phyloP scores from a whole-genome alignment of 805 yeast species.

The Lipomyces japonicus region DNA sequence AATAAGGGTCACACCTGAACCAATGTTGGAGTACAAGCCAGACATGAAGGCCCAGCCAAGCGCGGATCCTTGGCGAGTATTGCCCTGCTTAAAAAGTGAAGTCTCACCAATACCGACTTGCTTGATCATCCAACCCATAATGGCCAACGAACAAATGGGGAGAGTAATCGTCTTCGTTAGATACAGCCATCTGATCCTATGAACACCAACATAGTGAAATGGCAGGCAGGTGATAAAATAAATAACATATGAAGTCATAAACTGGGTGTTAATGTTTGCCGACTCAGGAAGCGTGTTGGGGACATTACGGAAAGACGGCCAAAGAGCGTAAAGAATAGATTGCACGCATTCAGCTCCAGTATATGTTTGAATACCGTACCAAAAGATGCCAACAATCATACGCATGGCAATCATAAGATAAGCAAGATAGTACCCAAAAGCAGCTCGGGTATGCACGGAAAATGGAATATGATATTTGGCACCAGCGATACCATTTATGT shows the following conservation, averaged over 20 bases:
- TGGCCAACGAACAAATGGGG: conserved; percentile 8
- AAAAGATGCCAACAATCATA: conserved; percentile 48
- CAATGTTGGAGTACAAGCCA: conserved; percentile 13
- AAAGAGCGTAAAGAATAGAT: conserved; percentile 40
- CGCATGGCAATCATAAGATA: conserved; percentile 43
- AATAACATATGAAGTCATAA: conserved; percentile 6
- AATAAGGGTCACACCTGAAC: conserved; percentile 10
- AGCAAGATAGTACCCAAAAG: conserved; percentile 48
- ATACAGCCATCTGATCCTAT: conserved; percentile 4
- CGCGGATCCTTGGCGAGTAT: conserved; percentile 17
- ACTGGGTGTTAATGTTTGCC: conserved; percentile 33
- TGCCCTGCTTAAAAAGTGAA: conserved; percentile 12
- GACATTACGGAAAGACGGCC: conserved; percentile 40
- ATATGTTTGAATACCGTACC: conserved; percentile 48
- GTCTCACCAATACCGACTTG: conserved; percentile 12
- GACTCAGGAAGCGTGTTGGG: conserved; percentile 42
- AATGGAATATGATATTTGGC: conserved; percentile 50
- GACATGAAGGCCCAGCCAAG: conserved; percentile 15
- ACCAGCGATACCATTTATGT: conserved; percentile 47
- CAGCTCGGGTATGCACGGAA: conserved; percentile 43
- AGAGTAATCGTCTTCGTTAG: conserved; percentile 5
- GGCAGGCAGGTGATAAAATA: conserved; percentile 8
- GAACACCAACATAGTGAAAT: conserved; percentile 7
- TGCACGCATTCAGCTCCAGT: conserved; percentile 48
- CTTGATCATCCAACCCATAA: conserved; percentile 10